Evolutionary conservation across 2,329 filamentous ascomycete genomes (phyloP).

Genomic region (Tympanopsis confertula): DNA sequence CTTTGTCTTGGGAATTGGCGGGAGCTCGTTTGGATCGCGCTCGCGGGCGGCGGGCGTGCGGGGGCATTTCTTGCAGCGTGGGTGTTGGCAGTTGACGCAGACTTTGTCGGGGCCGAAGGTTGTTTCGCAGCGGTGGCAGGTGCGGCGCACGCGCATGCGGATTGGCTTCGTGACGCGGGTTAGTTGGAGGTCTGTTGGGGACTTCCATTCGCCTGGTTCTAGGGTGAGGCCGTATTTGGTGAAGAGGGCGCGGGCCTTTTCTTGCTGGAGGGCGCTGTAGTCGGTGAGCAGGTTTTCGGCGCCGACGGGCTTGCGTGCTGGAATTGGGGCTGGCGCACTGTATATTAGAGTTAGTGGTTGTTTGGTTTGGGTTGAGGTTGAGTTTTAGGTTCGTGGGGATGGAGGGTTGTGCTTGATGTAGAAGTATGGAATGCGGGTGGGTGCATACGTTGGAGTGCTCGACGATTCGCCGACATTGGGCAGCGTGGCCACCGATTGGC

Average conservation of each 20-base stretch:
- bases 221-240: conserved; percentile 31
- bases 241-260: conserved; percentile 28
- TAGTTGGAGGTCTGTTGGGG: conserved; percentile 29
- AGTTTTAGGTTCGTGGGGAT: background rate
- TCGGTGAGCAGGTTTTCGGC: conserved; percentile 3
- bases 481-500: too few relatives aligned
- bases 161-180: conserved; percentile 35
- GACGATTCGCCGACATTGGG: too few relatives aligned
- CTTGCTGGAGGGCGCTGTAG: conserved; percentile 21
- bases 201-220: conserved; percentile 25
- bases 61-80: conserved; percentile 48
- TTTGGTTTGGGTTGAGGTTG: background rate
- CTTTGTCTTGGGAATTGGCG: too few relatives aligned
- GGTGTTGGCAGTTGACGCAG: conserved; percentile 46
- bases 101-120: conserved; percentile 43
- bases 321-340: too few relatives aligned
- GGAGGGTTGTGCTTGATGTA: background rate
- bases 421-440: too few relatives aligned
- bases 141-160: conserved; percentile 35
- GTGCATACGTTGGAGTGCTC: too few relatives aligned
- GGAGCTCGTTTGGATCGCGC: conserved; percentile 20
- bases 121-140: conserved; percentile 48
- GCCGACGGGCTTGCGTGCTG: background rate
- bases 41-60: conserved; percentile 35
- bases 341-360: too few relatives aligned